Evolutionary conservation across 169 alveolate species (phyloP), one percentile per base, ranked within the genome.

Genomic region (Babesia ovis): DNA sequence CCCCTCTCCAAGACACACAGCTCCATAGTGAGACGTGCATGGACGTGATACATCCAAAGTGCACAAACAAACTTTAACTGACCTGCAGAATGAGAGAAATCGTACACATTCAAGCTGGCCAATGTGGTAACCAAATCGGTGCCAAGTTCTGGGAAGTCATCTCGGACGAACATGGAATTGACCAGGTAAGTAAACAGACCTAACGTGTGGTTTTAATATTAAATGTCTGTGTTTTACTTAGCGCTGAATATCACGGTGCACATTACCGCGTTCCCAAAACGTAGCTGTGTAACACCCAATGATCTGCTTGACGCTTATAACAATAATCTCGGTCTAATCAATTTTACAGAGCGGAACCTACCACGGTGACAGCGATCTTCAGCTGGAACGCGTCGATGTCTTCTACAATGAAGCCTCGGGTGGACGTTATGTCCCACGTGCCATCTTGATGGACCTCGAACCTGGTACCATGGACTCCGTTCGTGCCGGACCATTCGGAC

Each of bases 91-190:
- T 97, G 99, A 95, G 99, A 86, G 99, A 97, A 93, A 95, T 97
- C 90, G 99, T 97, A 84, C 99, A 96, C 93, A 92, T 96, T 46
- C 98, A 97, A 90, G 99, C 98, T 57, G 99, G 99, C 83, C 99
- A 98, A 91, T 96, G 99, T 92, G 99, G 99, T 90, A 97, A 98
- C 95, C 98, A 97, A 91, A 97, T 98, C 62, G 99, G 99, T 77
- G 99, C 99, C 92, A 96, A 96, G 90, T 97, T 98, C 95, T 98
- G 99, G 99, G 99, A 96, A 92, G 99, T 97, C 77, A 97, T 98
- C 80, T 96, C 99, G 48, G 99, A 97, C 77, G 99, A 98, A 83
- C 99, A 98, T 77, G 99, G 99, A 77, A 96, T 97, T 64, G 98
- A 96, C 94, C 96, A 97, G 62, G 97, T 94, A 87, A 89, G 93